Conservation (phyloP, 768 basidiomycete species). For the Cytidiella melzeri region DNA sequence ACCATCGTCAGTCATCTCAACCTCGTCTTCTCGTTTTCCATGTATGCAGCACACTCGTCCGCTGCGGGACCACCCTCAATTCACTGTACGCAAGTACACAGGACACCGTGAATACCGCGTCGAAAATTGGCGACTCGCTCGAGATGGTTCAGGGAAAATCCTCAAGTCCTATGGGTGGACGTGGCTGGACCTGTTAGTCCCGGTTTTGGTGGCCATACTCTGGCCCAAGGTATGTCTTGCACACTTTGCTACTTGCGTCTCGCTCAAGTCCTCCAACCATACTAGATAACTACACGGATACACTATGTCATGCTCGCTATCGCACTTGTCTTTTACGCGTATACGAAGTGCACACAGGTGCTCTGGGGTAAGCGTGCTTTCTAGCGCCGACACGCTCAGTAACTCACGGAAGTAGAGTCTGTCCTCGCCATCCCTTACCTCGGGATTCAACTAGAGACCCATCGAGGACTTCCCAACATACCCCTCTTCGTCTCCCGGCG, state of each 20-base stretch:
- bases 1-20: no score
- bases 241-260: not conserved
- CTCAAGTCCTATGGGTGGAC: constrained; percentile 27
- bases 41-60: constrained; percentile 34
- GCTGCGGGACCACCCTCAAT: constrained; percentile 42
- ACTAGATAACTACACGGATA: constrained; percentile 3
- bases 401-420: constrained; percentile 47
- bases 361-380: constrained; percentile 36
- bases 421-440: constrained; percentile 58
- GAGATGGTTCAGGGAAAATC: constrained; percentile 33
- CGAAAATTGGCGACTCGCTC: constrained; percentile 43
- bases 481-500: constrained; percentile 32
- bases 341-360: constrained; percentile 36
- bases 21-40: constrained; percentile 6
- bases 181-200: constrained; percentile 32
- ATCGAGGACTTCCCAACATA: constrained; percentile 45
- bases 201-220: constrained; percentile 15
- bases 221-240: constrained; percentile 14
- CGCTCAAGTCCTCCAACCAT: not conserved
- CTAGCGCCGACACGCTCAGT: not conserved
- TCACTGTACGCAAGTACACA: constrained; percentile 39
- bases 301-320: constrained; percentile 13
- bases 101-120: constrained; percentile 57
- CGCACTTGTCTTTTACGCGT: constrained; percentile 21
- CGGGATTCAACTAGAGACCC: constrained; percentile 72